Evolutionary conservation across 257 asterid genomes (phyloP).

Genomic region (Lycium barbarum): DNA sequence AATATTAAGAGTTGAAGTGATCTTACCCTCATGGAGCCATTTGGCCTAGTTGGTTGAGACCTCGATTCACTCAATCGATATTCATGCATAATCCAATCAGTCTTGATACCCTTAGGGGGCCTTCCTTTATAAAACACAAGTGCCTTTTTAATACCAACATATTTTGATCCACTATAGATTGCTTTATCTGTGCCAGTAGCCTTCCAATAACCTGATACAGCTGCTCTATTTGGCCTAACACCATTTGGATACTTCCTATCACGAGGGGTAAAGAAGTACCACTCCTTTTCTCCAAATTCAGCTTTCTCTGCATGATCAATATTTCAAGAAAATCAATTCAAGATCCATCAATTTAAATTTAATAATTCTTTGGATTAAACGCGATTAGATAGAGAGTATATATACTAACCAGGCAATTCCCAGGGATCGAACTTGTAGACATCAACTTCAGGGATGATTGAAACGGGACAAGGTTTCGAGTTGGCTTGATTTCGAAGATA

Average conservation of each 20-base stretch:
- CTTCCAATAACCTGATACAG: conserved; percentile 91
- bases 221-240: conserved; percentile 81
- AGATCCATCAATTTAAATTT: neutral
- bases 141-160: conserved; percentile 83
- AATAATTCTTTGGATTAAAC: neutral
- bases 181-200: conserved; percentile 90
- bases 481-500: conserved; percentile 73
- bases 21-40: conserved; percentile 89
- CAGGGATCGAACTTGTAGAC: conserved; percentile 89
- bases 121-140: conserved; percentile 79
- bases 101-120: conserved; percentile 79
- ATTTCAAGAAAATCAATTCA: neutral
- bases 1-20: no score
- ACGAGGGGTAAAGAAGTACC: conserved; percentile 87
- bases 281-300: conserved; percentile 76
- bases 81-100: conserved; percentile 96
- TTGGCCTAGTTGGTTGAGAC: conserved; percentile 56
- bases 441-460: conserved; percentile 81
- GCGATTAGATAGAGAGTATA: neutral
- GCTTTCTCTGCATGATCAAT: conserved; percentile 56
- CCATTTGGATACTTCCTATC: conserved; percentile 90
- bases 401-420: conserved; percentile 76
- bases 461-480: conserved; percentile 68
- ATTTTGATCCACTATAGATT: conserved; percentile 70
- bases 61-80: conserved; percentile 71